Conservation (phyloP, 164 flowering plant species). For the Buxus sempervirens region DNA sequence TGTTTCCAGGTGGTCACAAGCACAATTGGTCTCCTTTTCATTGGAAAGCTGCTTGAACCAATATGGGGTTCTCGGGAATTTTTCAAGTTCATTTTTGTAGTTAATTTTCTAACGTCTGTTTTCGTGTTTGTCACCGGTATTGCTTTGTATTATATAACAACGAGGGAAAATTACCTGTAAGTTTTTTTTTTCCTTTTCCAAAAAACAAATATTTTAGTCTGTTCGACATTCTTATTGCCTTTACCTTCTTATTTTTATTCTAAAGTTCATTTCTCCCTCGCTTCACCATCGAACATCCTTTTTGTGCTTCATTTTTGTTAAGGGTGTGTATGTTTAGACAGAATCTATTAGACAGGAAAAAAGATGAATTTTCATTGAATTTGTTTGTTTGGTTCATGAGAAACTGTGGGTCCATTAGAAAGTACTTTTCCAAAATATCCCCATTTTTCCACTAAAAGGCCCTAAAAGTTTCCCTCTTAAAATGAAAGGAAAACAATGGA, state of each 20-base stretch:
- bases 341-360: too few relatives aligned
- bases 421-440: too few relatives aligned
- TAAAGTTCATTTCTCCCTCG: not conserved
- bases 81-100: constrained; percentile 81
- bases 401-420: too few relatives aligned
- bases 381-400: too few relatives aligned
- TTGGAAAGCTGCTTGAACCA: constrained; percentile 94
- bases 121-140: constrained; percentile 84
- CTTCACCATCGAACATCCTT: too few relatives aligned
- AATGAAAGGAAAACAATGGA: too few relatives aligned
- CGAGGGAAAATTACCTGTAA: constrained; percentile 86
- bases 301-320: too few relatives aligned
- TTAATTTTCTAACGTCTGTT: constrained; percentile 75
- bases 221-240: not conserved
- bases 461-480: too few relatives aligned
- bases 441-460: too few relatives aligned
- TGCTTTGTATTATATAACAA: constrained; percentile 79
- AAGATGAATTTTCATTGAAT: too few relatives aligned
- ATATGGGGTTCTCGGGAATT: constrained; percentile 96
- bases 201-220: constrained; percentile 5
- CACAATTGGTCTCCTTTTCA: constrained; percentile 75
- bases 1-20: constrained; percentile 56
- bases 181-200: constrained; percentile 23
- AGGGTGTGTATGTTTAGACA: too few relatives aligned
- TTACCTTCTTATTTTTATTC: not conserved